Base-by-base conservation (phyloP, 2,329 filamentous ascomycete genomes). In the Aspergillus sclerotialis region DNA sequence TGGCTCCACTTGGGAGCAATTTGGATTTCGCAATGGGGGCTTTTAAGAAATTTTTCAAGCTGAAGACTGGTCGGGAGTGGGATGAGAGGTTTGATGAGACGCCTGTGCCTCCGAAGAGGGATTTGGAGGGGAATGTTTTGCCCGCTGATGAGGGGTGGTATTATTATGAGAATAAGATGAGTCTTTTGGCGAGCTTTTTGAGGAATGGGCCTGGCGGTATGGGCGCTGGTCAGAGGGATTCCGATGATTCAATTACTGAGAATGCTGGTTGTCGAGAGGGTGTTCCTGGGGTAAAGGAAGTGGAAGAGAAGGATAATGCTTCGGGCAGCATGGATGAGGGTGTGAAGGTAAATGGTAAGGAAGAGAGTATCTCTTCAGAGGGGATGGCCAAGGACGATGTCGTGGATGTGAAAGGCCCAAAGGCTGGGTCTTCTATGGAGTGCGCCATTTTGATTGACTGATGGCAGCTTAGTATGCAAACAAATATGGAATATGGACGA, bases 31-130 rank as follows among this genome's bases (percentile, higher is more conserved):
- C 78, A 16, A 65, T 75, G 38, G 42, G 43, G 0, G 57, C 61
- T 1, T 84, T 84, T 52, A 65, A 64, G 38, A 44, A 56, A 0
- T 77, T 80, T 44, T 85, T 85, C 51, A 54, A 53, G 8, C 59
- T 63, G 6, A 76, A 76, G 52, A 78, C 78, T 0, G 73, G 74
- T 0, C 61, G 77, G 7, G 52, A 63, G 2, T 85, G 80, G 81
- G 64, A 73, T n/a, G 60, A 78, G 4, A 48, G 51, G 16, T 36
- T 41, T 9, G 35, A 46, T 23, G 43, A 37, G 15, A 48, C 36
- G 6, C 16, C 30, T 21, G 40, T 42, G 4, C 28, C 42, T 7
- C 44, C 48, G 0, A 56, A 50, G 37, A 42, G n/a, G 13, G 49
- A 51, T 19, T n/a, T 28, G 9, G 36, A 50, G 8, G 56, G 54